Evolutionary conservation across 1,139 yeast species (phyloP).

Genomic region (Kodamaea sp.): DNA sequence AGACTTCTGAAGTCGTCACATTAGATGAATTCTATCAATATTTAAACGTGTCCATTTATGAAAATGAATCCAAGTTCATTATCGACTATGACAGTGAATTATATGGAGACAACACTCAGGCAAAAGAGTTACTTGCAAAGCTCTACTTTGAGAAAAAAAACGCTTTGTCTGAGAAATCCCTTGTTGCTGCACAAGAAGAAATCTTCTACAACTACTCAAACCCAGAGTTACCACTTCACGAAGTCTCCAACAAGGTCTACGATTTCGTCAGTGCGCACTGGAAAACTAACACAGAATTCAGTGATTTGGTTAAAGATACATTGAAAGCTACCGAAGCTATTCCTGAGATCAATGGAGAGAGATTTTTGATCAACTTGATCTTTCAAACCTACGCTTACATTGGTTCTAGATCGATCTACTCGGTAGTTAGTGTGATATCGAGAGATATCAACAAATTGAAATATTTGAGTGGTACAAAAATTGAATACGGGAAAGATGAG

Average conservation of each 20-base stretch:
- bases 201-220: slow-evolving; percentile 39
- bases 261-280: slow-evolving; percentile 45
- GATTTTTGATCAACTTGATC: slow-evolving; percentile 58
- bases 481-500: slow-evolving; percentile 32
- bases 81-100: slow-evolving; percentile 39
- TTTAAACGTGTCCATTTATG: slow-evolving; percentile 48
- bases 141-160: slow-evolving; percentile 35
- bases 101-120: slow-evolving; percentile 29
- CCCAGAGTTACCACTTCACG: slow-evolving; percentile 39
- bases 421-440: slow-evolving; percentile 70
- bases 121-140: slow-evolving; percentile 29
- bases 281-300: slow-evolving; percentile 43
- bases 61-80: slow-evolving; percentile 27
- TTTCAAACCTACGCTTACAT: slow-evolving; percentile 76
- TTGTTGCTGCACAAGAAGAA: slow-evolving; percentile 43
- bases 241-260: slow-evolving; percentile 39
- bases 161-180: slow-evolving; percentile 25
- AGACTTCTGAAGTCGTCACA: slow-evolving; percentile 25
- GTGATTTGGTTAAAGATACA: slow-evolving; percentile 34
- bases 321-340: slow-evolving; percentile 21
- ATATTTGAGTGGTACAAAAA: slow-evolving; percentile 37
- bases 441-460: slow-evolving; percentile 56
- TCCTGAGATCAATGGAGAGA: slow-evolving; percentile 38
- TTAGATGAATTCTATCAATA: slow-evolving; percentile 63
- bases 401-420: slow-evolving; percentile 88